Evolutionary conservation across 805 yeast species (phyloP).

Genomic region (Metschnikowia lochheadii): DNA sequence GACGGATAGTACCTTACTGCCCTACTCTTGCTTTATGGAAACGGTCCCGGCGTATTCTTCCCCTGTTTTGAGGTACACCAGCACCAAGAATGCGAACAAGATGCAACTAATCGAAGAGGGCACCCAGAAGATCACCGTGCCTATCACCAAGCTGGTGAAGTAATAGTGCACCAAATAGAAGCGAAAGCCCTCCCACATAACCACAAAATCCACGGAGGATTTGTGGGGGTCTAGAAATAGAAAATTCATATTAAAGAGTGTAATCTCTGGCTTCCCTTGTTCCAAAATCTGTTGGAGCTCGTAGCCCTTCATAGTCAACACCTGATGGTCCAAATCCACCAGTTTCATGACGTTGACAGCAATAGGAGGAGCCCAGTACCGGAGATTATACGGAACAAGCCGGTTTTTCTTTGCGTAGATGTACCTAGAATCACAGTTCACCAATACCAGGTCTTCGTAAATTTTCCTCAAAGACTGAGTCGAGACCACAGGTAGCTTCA

Average conservation of each 20-base stretch:
- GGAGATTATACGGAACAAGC: constrained; percentile 33
- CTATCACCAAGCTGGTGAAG: constrained; percentile 29
- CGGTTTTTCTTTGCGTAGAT: constrained; percentile 29
- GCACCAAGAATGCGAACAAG: constrained; percentile 20
- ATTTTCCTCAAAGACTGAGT: background rate
- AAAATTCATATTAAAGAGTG: constrained; percentile 6
- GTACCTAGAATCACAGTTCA: constrained; percentile 30
- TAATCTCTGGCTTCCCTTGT: constrained; percentile 2
- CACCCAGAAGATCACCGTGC: constrained; percentile 36
- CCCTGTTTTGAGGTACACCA: constrained; percentile 9
- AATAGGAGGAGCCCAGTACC: constrained; percentile 36
- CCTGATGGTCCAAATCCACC: constrained; percentile 13
- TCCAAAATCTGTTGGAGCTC: constrained; percentile 7
- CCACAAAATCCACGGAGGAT: constrained; percentile 25
- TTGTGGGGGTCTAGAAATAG: constrained; percentile 11
- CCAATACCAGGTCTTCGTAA: constrained; percentile 13
- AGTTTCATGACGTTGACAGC: constrained; percentile 19
- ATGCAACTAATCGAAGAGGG: constrained; percentile 30
- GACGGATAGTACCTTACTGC: background rate
- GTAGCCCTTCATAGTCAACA: constrained; percentile 11
- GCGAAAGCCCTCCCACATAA: constrained; percentile 39
- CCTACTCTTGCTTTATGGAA: background rate
- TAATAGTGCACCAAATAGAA: constrained; percentile 37
- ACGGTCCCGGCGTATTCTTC: background rate
- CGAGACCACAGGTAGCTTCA: constrained; percentile 2